phyloP scores from a whole-genome alignment of 2,329 filamentous ascomycete species.

The Madurella mycetomatis region DNA sequence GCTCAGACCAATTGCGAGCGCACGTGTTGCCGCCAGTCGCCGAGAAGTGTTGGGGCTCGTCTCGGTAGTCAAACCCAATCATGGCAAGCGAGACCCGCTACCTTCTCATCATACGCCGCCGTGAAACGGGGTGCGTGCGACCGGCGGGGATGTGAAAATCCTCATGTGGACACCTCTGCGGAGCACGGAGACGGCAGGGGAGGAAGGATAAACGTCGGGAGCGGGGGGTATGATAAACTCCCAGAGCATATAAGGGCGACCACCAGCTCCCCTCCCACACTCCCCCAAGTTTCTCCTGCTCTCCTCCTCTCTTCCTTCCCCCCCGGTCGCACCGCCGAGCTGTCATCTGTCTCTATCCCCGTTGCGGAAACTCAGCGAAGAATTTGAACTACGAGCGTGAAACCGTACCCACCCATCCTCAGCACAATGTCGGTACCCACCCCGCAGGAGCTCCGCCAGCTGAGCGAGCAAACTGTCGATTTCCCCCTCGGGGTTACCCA shows the following conservation, averaged over 20 bases:
- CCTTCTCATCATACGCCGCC: constrained; percentile 6
- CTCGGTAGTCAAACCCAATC: constrained; percentile 17
- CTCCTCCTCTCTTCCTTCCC: not conserved
- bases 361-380: not conserved
- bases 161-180: constrained; percentile 16
- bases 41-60: constrained; percentile 12
- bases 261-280: too few species aligned
- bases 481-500: constrained; percentile 21
- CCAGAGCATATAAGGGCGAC: not conserved
- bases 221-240: not conserved
- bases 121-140: constrained; percentile 14
- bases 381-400: not conserved
- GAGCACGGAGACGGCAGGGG: constrained; percentile 10
- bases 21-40: constrained; percentile 25
- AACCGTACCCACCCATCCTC: not conserved
- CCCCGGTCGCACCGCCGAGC: not conserved
- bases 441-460: constrained; percentile 19
- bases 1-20: constrained; percentile 25
- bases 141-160: constrained; percentile 1
- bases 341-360: not conserved
- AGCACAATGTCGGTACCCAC: constrained; percentile 20
- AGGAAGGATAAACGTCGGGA: not conserved
- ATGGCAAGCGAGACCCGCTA: constrained; percentile 8
- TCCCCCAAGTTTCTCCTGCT: not conserved
- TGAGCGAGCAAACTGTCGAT: constrained; percentile 23